Percentiles rank a stretch among this genome's conserved stretches.
Evolutionary conservation across 2,329 filamentous ascomycete genomes (phyloP).

Genomic region (Botrytis byssoidea): DNA sequence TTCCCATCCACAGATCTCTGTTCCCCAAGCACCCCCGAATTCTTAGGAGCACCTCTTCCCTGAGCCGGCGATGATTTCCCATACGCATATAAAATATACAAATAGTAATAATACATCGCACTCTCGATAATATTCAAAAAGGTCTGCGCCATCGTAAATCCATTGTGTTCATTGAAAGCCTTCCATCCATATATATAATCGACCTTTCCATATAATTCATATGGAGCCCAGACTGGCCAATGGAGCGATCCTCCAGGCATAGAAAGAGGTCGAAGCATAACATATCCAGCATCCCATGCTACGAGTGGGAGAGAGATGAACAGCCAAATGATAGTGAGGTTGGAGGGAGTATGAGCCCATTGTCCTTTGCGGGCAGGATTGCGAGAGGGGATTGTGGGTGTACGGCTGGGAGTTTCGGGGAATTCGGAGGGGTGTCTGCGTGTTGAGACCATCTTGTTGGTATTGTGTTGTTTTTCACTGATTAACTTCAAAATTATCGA

Average conservation of each 20-base stretch:
- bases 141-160: conserved; percentile 64
- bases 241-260: conserved; percentile 65
- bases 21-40: conserved; percentile 47
- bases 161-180: conserved; percentile 57
- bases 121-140: conserved; percentile 61
- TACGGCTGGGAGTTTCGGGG: conserved; percentile 37
- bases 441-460: conserved; percentile 48
- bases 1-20: conserved; percentile 52
- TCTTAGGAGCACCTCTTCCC: conserved; percentile 35
- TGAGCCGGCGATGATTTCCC: conserved; percentile 40
- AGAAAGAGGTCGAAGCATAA: conserved; percentile 62
- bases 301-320: conserved; percentile 62
- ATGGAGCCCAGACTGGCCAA: conserved; percentile 61
- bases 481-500: no score
- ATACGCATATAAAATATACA: conserved; percentile 51
- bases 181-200: conserved; percentile 68
- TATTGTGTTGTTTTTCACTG: neutral
- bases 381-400: conserved; percentile 24
- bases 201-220: conserved; percentile 62
- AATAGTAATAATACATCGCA: conserved; percentile 57
- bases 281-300: conserved; percentile 68
- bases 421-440: conserved; percentile 54
- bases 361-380: conserved; percentile 14
- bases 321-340: conserved; percentile 60
- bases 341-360: conserved; percentile 61